Base-by-base conservation (phyloP, 2,329 filamentous ascomycete genomes). In the Aspergillus viridinutans region DNA sequence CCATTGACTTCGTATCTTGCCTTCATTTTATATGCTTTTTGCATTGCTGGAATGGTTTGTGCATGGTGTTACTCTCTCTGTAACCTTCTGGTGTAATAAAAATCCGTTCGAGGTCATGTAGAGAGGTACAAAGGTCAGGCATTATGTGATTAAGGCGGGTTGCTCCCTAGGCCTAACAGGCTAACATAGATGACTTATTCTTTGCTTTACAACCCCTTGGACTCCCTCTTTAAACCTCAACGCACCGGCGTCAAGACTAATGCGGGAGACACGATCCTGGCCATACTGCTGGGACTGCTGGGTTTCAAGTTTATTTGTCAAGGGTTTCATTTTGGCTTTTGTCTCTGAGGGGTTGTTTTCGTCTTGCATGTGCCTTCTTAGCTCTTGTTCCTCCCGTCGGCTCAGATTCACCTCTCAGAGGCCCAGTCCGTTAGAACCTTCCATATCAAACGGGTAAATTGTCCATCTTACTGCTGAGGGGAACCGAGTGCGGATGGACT, bases 231-330 rank as follows among this genome's bases (percentile, higher is more conserved):
- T 58, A 58, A 56, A 58, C 57, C 49, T 54, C 55, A 53, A 61
- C 49, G 58, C 56, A 57, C 54, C 52, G 55, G 62, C 55, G 58
- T 35, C 38, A 29, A 45, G 61, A 57, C 65, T 65, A 69, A 65
- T 51, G 64, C 63, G 63, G 62, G 65, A 68, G 64, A 67, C 64
- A 68, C 62, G 61, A 63, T 59, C 65, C 61, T 59, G 63, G 67
- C 68, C 68, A 61, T 51, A 50, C 61, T 67, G 59, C 57, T 66
- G 67, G 65, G 64, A 65, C 60, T 54, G n/a, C 32, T 53, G 57
- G 54, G 64, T 70, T 70, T 66, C 67, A 68, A 26, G 42, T 67
- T 65, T 58, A 63, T 58, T 57, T 43, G 32, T 17, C 10, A 26
- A 14, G 12, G 20, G n/a, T 21, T 43, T 43, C 49, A 50, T 58